A percentile compares a stretch with the other conserved stretches of the same genome.
These are phyloP conservation scores for Priceomyces haplophilus DNA, from an alignment of 805 yeast genomes.

Conservation along the genomic window DNA sequence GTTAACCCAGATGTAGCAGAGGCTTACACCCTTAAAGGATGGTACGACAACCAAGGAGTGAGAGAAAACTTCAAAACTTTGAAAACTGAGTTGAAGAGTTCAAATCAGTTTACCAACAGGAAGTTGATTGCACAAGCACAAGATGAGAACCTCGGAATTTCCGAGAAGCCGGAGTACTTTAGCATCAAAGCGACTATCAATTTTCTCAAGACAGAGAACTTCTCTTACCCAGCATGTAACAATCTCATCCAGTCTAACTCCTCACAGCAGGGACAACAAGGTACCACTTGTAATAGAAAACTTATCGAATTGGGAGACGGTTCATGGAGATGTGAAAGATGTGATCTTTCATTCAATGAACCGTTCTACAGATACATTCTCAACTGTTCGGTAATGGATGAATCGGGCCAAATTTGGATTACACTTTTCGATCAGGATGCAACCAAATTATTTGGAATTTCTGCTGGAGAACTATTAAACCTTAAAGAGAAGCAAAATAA, in stretches of 20 bases:
- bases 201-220: slow-evolving; percentile 67
- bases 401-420: slow-evolving; percentile 80
- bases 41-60: slow-evolving; percentile 85
- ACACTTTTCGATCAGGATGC: slow-evolving; percentile 88
- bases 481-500: slow-evolving; percentile 32
- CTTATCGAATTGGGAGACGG: slow-evolving; percentile 69
- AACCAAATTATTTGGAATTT: slow-evolving; percentile 56
- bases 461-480: slow-evolving; percentile 59
- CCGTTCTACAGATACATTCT: slow-evolving; percentile 82
- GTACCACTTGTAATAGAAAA: slow-evolving; percentile 67
- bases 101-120: slow-evolving; percentile 50
- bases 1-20: slow-evolving; percentile 88
- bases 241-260: slow-evolving; percentile 35
- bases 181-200: slow-evolving; percentile 70
- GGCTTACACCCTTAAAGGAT: slow-evolving; percentile 84
- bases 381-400: slow-evolving; percentile 73
- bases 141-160: slow-evolving; percentile 64
- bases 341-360: slow-evolving; percentile 63
- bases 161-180: slow-evolving; percentile 79
- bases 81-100: slow-evolving; percentile 47
- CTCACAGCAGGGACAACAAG: slow-evolving; percentile 13
- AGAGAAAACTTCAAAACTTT: slow-evolving; percentile 59
- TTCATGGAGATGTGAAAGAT: slow-evolving; percentile 91
- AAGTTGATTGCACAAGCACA: slow-evolving; percentile 65
- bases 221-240: slow-evolving; percentile 88